These are phyloP conservation scores for Globisporangium ultimum DNA, from an alignment of 352 stramenopile species.

Conservation along the genomic window DNA sequence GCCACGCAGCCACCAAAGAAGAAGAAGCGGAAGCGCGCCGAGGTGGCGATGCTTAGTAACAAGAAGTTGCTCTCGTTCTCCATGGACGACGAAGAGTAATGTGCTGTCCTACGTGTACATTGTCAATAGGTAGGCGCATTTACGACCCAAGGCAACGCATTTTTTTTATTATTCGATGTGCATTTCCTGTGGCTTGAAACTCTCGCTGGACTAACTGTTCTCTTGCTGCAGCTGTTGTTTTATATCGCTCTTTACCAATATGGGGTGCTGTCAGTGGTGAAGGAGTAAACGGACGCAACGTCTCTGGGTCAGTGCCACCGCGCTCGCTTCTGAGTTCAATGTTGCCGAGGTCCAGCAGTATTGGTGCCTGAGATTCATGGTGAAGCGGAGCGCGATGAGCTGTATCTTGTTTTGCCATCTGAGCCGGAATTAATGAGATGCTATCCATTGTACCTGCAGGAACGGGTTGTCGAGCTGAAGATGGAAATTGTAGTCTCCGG, in stretches of 20 bases:
- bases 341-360: conserved; percentile 4
- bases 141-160: background rate
- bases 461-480: conserved; percentile 10
- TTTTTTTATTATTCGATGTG: too few species aligned
- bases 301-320: conserved; percentile 18
- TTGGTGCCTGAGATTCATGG: background rate
- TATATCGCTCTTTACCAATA: conserved; percentile 8
- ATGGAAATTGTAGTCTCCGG: conserved; percentile 3
- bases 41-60: conserved; percentile 51
- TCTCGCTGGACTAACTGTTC: too few species aligned
- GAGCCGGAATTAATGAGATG: background rate
- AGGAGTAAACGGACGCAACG: too few species aligned
- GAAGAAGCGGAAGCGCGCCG: conserved; percentile 66
- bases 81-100: conserved; percentile 63
- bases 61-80: conserved; percentile 82
- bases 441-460: conserved; percentile 3
- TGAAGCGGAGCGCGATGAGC: background rate
- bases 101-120: too few species aligned
- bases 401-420: too few species aligned
- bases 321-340: conserved; percentile 16
- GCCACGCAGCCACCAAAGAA: conserved; percentile 7
- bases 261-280: too few species aligned
- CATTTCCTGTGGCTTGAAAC: too few species aligned
- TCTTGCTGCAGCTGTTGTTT: background rate
- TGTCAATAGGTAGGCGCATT: background rate